phyloP scores from a whole-genome alignment of 2,329 filamentous ascomycete species.

The Sclerotinia sclerotiorum region DNA sequence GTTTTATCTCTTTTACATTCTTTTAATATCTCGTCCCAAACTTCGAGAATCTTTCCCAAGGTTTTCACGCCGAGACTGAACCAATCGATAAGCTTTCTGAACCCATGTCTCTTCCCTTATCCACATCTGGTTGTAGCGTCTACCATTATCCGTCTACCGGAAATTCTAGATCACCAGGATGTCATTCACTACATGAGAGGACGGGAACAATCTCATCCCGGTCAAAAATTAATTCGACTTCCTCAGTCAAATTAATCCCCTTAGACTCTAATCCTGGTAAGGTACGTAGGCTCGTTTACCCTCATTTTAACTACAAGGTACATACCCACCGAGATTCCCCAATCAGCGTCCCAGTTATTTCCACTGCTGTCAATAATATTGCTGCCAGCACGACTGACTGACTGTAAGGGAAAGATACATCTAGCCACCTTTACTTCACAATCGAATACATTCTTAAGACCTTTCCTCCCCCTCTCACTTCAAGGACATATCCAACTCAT shows the following conservation, averaged over 20 bases:
- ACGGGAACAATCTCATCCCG: not conserved
- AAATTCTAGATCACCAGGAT: not conserved
- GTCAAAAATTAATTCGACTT: not conserved
- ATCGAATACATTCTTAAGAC: not conserved
- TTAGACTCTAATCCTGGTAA: conserved; percentile 3
- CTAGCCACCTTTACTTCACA: conserved; percentile 10
- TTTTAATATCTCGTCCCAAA: not conserved
- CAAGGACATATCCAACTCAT: not conserved
- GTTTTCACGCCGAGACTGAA: not conserved
- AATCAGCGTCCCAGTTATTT: not conserved
- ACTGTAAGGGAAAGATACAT: conserved; percentile 8
- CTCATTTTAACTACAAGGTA: not conserved
- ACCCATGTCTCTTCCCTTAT: conserved; percentile 8
- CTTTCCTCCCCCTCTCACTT: not conserved
- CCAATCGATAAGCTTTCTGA: conserved; percentile 23
- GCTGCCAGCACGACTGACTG: not conserved
- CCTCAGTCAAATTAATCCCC: not conserved
- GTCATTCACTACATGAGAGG: not conserved
- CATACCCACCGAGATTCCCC: conserved; percentile 6
- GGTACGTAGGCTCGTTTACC: conserved; percentile 1
- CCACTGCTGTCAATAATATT: conserved; percentile 3
- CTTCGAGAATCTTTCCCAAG: conserved; percentile 1
- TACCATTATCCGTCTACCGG: conserved; percentile 1
- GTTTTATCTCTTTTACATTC: not conserved
- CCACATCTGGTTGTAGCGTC: conserved; percentile 5